Conservation (phyloP, 2,329 filamentous ascomycete genomes). For the Chalaropsis thielavioides region DNA sequence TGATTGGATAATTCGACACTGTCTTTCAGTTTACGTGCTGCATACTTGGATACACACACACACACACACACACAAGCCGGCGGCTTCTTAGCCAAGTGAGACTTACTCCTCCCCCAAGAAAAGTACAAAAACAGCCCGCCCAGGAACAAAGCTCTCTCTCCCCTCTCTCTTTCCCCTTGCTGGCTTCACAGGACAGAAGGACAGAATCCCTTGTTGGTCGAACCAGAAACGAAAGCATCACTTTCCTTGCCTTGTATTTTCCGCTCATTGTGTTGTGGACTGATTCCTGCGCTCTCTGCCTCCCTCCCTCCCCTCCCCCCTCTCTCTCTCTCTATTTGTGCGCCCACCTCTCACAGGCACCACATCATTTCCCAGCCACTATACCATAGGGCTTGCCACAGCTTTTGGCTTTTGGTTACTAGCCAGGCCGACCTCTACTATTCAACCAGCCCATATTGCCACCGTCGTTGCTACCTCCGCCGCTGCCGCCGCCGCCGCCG, state of each 20-base stretch:
- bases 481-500: not conserved
- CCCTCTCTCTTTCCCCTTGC: not conserved
- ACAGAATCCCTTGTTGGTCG: too few species aligned
- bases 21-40: too few species aligned
- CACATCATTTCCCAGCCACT: conserved; percentile 1
- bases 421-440: not conserved
- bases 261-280: not conserved
- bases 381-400: not conserved
- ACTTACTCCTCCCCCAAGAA: not conserved
- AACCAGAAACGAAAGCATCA: not conserved
- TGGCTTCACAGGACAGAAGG: not conserved
- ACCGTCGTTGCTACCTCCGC: not conserved
- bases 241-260: not conserved
- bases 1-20: too few species aligned
- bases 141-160: not conserved
- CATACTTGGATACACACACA: too few species aligned
- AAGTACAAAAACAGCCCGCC: not conserved
- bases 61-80: too few species aligned
- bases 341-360: not conserved
- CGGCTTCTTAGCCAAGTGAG: not conserved
- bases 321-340: not conserved
- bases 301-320: not conserved
- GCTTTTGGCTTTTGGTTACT: not conserved
- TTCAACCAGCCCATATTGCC: not conserved
- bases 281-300: not conserved